These are phyloP conservation scores for Fusarium torreyae DNA, from an alignment of 2,329 filamentous ascomycete genomes.

Conservation along the genomic window DNA sequence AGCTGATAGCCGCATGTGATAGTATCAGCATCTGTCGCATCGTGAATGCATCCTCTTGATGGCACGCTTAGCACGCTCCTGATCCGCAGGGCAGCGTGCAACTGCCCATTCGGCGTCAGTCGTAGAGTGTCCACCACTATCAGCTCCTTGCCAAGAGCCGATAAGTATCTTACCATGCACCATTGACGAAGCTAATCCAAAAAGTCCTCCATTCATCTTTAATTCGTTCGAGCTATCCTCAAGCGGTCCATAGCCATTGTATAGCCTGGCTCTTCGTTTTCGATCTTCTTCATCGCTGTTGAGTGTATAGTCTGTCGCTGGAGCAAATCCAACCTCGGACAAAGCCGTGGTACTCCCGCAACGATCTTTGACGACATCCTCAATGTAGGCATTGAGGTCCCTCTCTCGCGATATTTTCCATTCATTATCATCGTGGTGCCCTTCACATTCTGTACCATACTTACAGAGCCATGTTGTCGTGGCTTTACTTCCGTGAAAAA, in stretches of 20 bases:
- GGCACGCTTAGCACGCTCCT: neutral
- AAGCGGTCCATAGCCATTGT: neutral
- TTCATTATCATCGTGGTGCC: neutral
- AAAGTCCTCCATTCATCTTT: neutral
- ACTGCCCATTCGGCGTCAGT: neutral
- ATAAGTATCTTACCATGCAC: neutral
- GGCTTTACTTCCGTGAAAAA: neutral
- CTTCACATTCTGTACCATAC: neutral
- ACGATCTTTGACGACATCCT: neutral
- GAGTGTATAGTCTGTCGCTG: neutral
- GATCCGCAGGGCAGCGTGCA: neutral
- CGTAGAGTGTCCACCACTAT: neutral
- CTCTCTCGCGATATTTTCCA: neutral
- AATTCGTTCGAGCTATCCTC: neutral
- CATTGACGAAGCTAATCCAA: neutral
- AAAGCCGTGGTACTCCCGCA: neutral
- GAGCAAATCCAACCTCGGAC: neutral
- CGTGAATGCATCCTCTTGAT: neutral
- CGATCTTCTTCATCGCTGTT: neutral
- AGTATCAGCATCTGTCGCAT: constrained; percentile 2
- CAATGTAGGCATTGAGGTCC: neutral
- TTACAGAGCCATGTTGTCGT: neutral
- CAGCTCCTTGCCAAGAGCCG: neutral
- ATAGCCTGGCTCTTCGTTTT: neutral
- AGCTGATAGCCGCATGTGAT: neutral